Evolutionary conservation across 2,329 filamentous ascomycete species (phyloP).

Genomic region (Fusarium sp.): DNA sequence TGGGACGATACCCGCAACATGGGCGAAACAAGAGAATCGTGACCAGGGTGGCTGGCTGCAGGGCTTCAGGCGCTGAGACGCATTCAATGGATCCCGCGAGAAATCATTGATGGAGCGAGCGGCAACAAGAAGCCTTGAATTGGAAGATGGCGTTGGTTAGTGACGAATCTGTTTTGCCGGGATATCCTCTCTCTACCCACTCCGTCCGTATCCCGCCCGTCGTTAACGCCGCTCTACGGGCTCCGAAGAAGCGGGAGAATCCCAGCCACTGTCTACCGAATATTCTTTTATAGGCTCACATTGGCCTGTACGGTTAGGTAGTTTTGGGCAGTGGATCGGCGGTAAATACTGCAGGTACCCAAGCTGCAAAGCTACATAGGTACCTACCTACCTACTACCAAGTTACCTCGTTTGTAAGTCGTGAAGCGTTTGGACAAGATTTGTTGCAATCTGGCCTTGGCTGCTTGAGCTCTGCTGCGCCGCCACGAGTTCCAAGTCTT

Average conservation of each 20-base stretch:
- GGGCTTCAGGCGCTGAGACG: conserved; percentile 5
- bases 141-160: conserved; percentile 35
- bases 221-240: conserved; percentile 24
- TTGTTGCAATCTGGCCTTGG: background rate
- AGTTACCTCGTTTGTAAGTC: conserved; percentile 3
- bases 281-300: conserved; percentile 18
- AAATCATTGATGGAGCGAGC: conserved; percentile 17
- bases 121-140: conserved; percentile 18
- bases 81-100: conserved; percentile 6
- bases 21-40: conserved; percentile 30
- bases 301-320: background rate
- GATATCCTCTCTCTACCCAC: conserved; percentile 22
- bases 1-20: conserved; percentile 1
- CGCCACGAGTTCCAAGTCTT: conserved; percentile 8
- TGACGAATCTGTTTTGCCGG: conserved; percentile 32
- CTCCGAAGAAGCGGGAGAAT: conserved; percentile 18
- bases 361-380: background rate
- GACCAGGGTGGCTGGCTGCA: conserved; percentile 9
- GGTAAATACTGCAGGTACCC: conserved; percentile 30
- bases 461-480: background rate
- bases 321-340: conserved; percentile 2
- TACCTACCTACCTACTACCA: background rate
- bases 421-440: background rate
- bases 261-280: conserved; percentile 31
- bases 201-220: background rate